Evolutionary conservation across 163 green algal species (phyloP), one percentile per base, ranked within the genome.

Genomic region (Chlorella variabilis): DNA sequence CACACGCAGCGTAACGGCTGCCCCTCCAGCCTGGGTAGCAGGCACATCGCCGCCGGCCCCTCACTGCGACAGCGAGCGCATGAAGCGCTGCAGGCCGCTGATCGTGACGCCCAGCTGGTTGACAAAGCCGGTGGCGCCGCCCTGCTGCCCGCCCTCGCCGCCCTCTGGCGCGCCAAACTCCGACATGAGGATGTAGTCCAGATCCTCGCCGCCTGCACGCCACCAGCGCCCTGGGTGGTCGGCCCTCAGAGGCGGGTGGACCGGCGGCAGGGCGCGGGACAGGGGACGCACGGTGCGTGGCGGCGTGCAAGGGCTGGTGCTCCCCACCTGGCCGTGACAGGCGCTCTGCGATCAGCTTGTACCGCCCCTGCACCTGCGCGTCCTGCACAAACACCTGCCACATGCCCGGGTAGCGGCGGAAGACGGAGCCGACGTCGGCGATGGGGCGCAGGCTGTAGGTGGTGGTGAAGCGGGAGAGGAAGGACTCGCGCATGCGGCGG

Each of bases 381-480:
- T 94, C 91, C 75, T 93, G 80, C 36, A 94, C 71, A 77, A 94
- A 94, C 68, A 95, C 92, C 88, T 96, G 91, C 95, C 95, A 98
- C 66, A 90, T 82, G 51, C 83, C 90, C 17, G 94, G 94, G 80
- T 94, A 98, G 63, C 91, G 77, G 29, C 93, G 81, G 88, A 96
- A 98, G 25, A 98, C 94, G n/a, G 88, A 94, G 71, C 94, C 95
- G 0, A 97, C 77, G 48, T 97, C 95, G 27, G 78, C 92, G 36
- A 98, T 89, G 17, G 95, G 94, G 23, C 95, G 83, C 77, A 98
- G 83, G 4, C 86, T 93, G 88, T 98, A 98, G 49, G 91, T 94
- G 34, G 92, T 90, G 45, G 84, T 86, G 88, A 98, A 98, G 31
- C 85, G 86, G 31, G 81, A 80, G 23, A 95, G 82, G 85, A 97